These are phyloP conservation scores for Dujonia santamariae DNA, from an alignment of 1,139 yeast genomes.

Conservation along the genomic window DNA sequence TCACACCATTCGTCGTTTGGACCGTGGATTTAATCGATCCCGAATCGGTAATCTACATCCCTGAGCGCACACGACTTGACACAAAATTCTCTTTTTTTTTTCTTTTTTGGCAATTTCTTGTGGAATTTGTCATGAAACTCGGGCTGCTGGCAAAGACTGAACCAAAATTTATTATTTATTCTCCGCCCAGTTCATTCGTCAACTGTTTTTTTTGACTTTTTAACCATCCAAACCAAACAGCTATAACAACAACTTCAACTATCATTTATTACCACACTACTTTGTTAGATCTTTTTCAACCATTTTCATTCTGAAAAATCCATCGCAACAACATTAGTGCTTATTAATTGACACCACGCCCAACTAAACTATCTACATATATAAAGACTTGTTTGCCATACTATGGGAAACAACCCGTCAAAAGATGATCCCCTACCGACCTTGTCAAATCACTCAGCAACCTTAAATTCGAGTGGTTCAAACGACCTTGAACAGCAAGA, in stretches of 20 bases:
- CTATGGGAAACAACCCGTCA: conserved; percentile 63
- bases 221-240: too few relatives aligned
- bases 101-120: not conserved
- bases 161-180: too few relatives aligned
- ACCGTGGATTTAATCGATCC: too few relatives aligned
- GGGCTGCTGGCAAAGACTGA: not conserved
- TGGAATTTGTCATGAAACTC: conserved; percentile 1
- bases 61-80: conserved; percentile 4
- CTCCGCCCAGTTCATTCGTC: too few relatives aligned
- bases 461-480: conserved; percentile 2
- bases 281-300: too few relatives aligned
- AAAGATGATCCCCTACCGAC: conserved; percentile 53
- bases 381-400: conserved; percentile 4
- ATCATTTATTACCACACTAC: too few relatives aligned
- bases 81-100: conserved; percentile 5
- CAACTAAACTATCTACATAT: not conserved
- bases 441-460: conserved; percentile 7
- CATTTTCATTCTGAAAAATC: too few relatives aligned
- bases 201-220: too few relatives aligned
- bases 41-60: not conserved
- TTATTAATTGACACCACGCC: too few relatives aligned
- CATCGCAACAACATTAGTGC: too few relatives aligned
- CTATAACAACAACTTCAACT: too few relatives aligned
- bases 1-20: too few relatives aligned
- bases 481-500: conserved; percentile 7